These are phyloP conservation scores for Monilinia vaccinii-corymbosi DNA, from an alignment of 2,329 filamentous ascomycete genomes.

Conservation along the genomic window DNA sequence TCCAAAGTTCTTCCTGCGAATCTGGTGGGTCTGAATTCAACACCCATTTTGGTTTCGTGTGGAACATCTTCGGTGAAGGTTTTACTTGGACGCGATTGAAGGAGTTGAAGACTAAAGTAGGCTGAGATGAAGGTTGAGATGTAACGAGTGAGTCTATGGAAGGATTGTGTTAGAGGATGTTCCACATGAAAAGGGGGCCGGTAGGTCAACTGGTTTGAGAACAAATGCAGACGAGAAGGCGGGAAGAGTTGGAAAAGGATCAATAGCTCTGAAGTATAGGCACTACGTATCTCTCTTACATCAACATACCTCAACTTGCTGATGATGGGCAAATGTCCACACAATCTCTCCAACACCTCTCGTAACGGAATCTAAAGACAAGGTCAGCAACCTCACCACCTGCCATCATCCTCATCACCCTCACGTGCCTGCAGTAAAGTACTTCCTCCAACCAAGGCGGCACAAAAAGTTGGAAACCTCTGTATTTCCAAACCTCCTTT, in stretches of 20 bases:
- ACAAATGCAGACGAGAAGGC: background rate
- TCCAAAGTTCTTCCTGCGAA: conserved; percentile 68
- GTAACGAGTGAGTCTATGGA: conserved; percentile 44
- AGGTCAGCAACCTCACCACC: background rate
- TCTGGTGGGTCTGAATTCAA: conserved; percentile 25
- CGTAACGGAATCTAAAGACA: conserved; percentile 29
- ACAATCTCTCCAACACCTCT: conserved; percentile 23
- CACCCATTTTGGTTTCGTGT: conserved; percentile 22
- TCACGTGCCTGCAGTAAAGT: conserved; percentile 49
- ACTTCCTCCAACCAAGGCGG: conserved; percentile 48
- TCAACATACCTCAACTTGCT: conserved; percentile 22
- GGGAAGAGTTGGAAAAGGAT: background rate
- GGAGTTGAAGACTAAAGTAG: conserved; percentile 46
- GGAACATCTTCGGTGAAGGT: conserved; percentile 34
- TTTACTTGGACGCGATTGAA: conserved; percentile 45
- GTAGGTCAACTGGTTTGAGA: background rate
- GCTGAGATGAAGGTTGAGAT: conserved; percentile 48
- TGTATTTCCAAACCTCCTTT: conserved; percentile 43
- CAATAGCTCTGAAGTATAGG: background rate
- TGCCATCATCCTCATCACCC: background rate
- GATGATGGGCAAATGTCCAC: conserved; percentile 22
- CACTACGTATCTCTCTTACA: too few species aligned
- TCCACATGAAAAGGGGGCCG: too few species aligned
- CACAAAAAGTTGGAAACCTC: conserved; percentile 55
- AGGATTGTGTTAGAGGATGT: background rate